These are phyloP conservation scores for Alternaria angustiovoidea DNA, from an alignment of 2,329 filamentous ascomycete genomes.

Conservation along the genomic window DNA sequence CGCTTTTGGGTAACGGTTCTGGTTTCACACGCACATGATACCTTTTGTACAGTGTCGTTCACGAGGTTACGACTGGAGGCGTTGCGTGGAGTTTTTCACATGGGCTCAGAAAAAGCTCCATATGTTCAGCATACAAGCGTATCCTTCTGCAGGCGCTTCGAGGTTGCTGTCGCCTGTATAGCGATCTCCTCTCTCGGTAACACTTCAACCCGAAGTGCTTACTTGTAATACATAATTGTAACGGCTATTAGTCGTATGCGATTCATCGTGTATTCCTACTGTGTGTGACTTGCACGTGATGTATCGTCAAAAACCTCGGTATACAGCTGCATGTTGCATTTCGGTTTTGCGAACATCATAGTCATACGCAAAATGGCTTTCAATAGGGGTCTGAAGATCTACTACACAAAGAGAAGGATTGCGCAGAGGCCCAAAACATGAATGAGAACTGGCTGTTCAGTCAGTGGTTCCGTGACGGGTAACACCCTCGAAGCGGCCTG, in stretches of 20 bases:
- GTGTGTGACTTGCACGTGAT: background rate
- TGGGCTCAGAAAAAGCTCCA: conserved; percentile 16
- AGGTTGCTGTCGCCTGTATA: conserved; percentile 23
- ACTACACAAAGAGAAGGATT: background rate
- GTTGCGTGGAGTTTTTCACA: conserved; percentile 15
- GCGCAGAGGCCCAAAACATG: background rate
- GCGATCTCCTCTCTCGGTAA: conserved; percentile 18
- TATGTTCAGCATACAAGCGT: conserved; percentile 5
- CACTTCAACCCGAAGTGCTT: conserved; percentile 11
- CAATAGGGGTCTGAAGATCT: background rate
- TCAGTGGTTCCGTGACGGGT: conserved; percentile 9
- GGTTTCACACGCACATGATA: conserved; percentile 21
- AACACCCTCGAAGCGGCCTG: conserved; percentile 12
- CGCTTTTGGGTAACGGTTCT: conserved; percentile 3
- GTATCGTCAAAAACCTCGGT: background rate
- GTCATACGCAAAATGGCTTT: background rate
- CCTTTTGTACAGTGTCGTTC: conserved; percentile 15
- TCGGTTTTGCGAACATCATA: background rate
- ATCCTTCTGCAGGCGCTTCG: conserved; percentile 19
- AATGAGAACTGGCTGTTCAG: background rate
- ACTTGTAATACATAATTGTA: conserved; percentile 30
- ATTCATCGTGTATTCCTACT: background rate
- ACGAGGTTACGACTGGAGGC: conserved; percentile 22
- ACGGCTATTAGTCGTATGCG: conserved; percentile 7
- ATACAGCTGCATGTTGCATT: background rate